Conservation (phyloP, 345 rosid genomes). For the Salix brachista region DNA sequence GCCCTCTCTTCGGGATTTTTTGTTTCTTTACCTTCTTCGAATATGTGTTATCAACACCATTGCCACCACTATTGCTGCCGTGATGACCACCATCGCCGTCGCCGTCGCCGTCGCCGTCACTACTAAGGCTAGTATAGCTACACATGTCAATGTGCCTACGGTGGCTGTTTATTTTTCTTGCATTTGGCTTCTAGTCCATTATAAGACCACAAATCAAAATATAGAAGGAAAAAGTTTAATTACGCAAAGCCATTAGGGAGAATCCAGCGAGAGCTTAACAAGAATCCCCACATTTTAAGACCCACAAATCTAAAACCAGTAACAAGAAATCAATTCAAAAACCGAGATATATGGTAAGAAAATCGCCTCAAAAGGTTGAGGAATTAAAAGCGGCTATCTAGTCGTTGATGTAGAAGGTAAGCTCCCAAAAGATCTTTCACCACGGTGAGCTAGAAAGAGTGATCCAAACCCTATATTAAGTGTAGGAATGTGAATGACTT, state of each 20-base stretch:
- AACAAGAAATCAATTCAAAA: conserved; percentile 42
- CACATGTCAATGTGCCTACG: conserved; percentile 31
- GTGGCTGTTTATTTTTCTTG: too few species aligned
- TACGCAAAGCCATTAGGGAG: conserved; percentile 17
- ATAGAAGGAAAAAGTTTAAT: conserved; percentile 6
- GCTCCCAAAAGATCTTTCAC: conserved; percentile 34
- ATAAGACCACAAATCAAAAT: conserved; percentile 14
- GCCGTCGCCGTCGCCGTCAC: conserved; percentile 7
- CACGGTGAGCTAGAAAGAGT: conserved; percentile 7
- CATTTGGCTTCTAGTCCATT: not conserved
- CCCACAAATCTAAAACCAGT: conserved; percentile 34
- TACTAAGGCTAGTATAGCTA: conserved; percentile 32
- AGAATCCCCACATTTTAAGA: conserved; percentile 35
- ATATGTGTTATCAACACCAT: conserved; percentile 18
- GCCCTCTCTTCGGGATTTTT: conserved; percentile 59
- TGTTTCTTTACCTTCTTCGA: conserved; percentile 43
- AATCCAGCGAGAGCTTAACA: conserved; percentile 21
- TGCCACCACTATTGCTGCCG: conserved; percentile 23
- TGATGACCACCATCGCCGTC: not conserved
- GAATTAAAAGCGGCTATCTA: conserved; percentile 50
- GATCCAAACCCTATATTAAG: not conserved
- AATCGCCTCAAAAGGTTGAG: conserved; percentile 40
- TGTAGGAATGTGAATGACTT: conserved; percentile 11
- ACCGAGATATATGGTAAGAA: conserved; percentile 52
- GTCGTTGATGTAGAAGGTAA: conserved; percentile 37